phyloP scores from a whole-genome alignment of 2,329 filamentous ascomycete species.

The Fusarium caatingaense region DNA sequence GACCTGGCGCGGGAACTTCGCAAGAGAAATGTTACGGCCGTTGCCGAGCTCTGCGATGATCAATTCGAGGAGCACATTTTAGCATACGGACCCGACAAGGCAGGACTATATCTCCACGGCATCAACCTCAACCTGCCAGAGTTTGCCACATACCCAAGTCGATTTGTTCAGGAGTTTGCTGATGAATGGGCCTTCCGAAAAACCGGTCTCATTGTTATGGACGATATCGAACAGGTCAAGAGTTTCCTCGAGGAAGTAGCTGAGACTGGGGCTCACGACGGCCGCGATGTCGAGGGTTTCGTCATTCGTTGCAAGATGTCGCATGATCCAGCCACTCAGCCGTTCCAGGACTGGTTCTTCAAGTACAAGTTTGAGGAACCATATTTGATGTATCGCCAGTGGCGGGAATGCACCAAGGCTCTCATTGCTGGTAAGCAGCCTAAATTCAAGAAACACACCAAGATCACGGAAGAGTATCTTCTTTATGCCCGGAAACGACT shows the following conservation, averaged over 20 bases:
- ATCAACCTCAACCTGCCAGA: slow-evolving; percentile 95
- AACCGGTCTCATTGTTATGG: slow-evolving; percentile 80
- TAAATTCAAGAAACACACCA: slow-evolving; percentile 84
- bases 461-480: slow-evolving; percentile 93
- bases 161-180: slow-evolving; percentile 88
- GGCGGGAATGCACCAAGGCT: slow-evolving; percentile 95
- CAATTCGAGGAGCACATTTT: slow-evolving; percentile 97
- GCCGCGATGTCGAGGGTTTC: slow-evolving; percentile 95
- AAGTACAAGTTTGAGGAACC: slow-evolving; percentile 99
- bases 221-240: slow-evolving; percentile 80
- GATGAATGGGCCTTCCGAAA: slow-evolving; percentile 94
- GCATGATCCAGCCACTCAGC: slow-evolving; percentile 59
- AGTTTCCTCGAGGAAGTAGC: slow-evolving; percentile 85
- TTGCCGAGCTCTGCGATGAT: slow-evolving; percentile 96
- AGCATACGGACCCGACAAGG: slow-evolving; percentile 82
- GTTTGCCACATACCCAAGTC: slow-evolving; percentile 87
- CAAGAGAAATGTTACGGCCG: slow-evolving; percentile 87
- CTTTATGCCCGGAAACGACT: slow-evolving; percentile 82
- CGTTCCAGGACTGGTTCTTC: slow-evolving; percentile 97
- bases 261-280: slow-evolving; percentile 88
- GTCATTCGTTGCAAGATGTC: slow-evolving; percentile 88
- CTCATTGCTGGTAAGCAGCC: slow-evolving; percentile 81
- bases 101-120: slow-evolving; percentile 94
- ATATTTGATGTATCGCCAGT: slow-evolving; percentile 98
- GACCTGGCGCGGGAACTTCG: slow-evolving; percentile 83